These are phyloP conservation scores for Teunomyces stri DNA, from an alignment of 805 yeast genomes.

Conservation along the genomic window DNA sequence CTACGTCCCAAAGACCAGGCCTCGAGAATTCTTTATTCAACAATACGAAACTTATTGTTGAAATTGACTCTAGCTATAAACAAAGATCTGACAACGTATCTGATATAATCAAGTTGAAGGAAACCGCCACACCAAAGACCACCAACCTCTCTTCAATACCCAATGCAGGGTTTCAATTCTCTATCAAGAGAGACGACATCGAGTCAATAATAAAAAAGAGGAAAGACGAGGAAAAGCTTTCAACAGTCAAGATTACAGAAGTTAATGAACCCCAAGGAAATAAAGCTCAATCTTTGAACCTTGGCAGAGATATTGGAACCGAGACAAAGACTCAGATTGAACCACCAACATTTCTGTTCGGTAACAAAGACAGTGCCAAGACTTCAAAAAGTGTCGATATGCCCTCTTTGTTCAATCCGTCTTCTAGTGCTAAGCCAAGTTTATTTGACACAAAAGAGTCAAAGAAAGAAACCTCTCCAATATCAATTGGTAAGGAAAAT, in stretches of 20 bases:
- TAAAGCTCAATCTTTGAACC: background rate
- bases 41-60: conserved; percentile 13
- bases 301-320: background rate
- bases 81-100: conserved; percentile 24
- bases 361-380: background rate
- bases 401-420: background rate
- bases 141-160: conserved; percentile 20
- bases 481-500: background rate
- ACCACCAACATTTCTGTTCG: conserved; percentile 6
- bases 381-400: background rate
- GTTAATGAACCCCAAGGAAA: background rate
- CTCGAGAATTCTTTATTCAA: conserved; percentile 16
- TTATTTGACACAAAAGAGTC: background rate
- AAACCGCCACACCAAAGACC: conserved; percentile 6
- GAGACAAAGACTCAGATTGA: conserved; percentile 1
- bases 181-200: conserved; percentile 28
- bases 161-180: conserved; percentile 38
- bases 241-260: background rate
- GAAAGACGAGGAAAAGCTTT: conserved; percentile 4
- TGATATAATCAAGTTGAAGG: conserved; percentile 31
- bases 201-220: conserved; percentile 21
- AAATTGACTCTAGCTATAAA: conserved; percentile 27
- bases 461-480: background rate
- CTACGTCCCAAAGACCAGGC: conserved; percentile 16
- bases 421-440: background rate